A percentile compares a stretch with the other conserved stretches of the same genome.
Conservation (phyloP, 306 rosid species). For the Trifolium pratense region DNA sequence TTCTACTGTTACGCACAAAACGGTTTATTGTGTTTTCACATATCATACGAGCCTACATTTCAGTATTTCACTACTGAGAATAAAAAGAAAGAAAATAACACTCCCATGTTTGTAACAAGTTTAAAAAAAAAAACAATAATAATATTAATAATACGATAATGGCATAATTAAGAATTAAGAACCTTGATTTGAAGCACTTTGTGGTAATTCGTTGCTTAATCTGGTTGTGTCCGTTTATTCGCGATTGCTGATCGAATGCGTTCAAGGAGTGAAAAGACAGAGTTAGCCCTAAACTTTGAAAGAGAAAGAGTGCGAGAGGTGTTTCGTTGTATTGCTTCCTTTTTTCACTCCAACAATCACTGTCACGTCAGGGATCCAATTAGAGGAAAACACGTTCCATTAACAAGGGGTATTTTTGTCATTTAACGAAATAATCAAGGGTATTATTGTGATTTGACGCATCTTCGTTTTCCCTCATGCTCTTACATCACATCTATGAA, state of each 20-base stretch:
- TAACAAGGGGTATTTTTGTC: neutral
- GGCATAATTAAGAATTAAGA: slow-evolving; percentile 14
- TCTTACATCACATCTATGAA: too few relatives aligned
- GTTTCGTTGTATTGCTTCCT: neutral
- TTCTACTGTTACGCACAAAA: too few relatives aligned
- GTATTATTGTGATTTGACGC: neutral
- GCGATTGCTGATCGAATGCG: slow-evolving; percentile 39
- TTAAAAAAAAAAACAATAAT: too few relatives aligned
- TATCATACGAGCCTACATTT: neutral
- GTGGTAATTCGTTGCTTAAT: slow-evolving; percentile 4
- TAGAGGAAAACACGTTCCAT: neutral
- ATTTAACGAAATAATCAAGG: neutral
- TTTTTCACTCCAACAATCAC: neutral
- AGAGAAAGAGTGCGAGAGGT: neutral
- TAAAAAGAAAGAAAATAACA: too few relatives aligned
- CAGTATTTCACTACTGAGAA: too few relatives aligned
- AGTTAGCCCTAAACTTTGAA: neutral
- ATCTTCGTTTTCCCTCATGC: too few relatives aligned
- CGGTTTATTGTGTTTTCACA: too few relatives aligned
- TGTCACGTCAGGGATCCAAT: slow-evolving; percentile 1
- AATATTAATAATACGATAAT: neutral
- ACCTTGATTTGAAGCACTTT: slow-evolving; percentile 29
- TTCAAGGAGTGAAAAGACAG: slow-evolving; percentile 23
- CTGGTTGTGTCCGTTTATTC: slow-evolving; percentile 3
- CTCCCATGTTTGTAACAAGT: neutral